phyloP scores from a whole-genome alignment of 2,329 filamentous ascomycete species.

The Clarireedia homoeocarpa region DNA sequence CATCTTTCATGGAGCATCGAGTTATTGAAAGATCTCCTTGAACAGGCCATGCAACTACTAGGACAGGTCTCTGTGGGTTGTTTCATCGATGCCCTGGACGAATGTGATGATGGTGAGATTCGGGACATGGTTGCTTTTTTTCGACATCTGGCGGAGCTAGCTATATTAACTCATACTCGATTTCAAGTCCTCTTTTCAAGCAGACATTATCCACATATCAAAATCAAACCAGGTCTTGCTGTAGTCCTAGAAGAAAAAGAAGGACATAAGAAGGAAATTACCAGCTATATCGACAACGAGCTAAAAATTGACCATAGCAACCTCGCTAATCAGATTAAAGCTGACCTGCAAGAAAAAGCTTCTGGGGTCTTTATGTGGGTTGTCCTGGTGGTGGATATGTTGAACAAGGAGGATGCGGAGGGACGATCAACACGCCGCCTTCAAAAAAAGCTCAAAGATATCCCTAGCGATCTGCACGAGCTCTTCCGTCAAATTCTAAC shows the following conservation, averaged over 20 bases:
- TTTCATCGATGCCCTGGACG: slow-evolving; percentile 40
- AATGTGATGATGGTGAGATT: slow-evolving; percentile 33
- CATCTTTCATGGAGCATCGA: too few relatives aligned
- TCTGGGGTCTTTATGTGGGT: slow-evolving; percentile 26
- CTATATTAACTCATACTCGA: slow-evolving; percentile 4
- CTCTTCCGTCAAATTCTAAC: slow-evolving; percentile 34
- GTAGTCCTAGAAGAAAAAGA: slow-evolving; percentile 13
- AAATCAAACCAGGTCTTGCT: slow-evolving; percentile 12
- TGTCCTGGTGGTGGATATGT: slow-evolving; percentile 28
- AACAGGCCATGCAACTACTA: too few relatives aligned
- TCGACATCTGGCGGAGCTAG: slow-evolving; percentile 18
- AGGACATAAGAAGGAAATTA: too few relatives aligned
- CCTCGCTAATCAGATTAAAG: slow-evolving; percentile 7
- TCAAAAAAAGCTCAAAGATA: slow-evolving; percentile 30
- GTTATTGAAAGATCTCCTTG: too few relatives aligned
- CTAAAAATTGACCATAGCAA: too few relatives aligned
- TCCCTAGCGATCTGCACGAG: slow-evolving; percentile 35
- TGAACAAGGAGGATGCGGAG: slow-evolving; percentile 35
- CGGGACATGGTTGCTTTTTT: slow-evolving; percentile 28
- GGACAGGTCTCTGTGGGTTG: slow-evolving; percentile 14
- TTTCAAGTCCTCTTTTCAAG: slow-evolving; percentile 24
- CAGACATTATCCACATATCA: slow-evolving; percentile 26
- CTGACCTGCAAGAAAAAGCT: slow-evolving; percentile 19
- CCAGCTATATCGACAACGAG: too few relatives aligned
- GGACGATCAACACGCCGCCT: slow-evolving; percentile 24